These are phyloP conservation scores for Candida maris DNA, from an alignment of 805 yeast genomes.

Conservation along the genomic window DNA sequence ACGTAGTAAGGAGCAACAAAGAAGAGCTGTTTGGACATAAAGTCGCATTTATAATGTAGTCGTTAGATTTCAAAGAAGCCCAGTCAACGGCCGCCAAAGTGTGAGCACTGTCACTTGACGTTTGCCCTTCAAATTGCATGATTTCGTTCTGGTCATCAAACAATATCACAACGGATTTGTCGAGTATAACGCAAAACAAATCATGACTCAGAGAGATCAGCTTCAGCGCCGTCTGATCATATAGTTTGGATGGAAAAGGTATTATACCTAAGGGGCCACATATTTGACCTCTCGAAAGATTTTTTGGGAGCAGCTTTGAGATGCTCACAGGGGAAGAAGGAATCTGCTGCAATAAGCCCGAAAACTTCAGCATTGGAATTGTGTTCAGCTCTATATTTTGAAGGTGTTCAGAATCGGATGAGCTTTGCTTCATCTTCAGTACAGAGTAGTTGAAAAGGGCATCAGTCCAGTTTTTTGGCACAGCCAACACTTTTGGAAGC, in stretches of 20 bases:
- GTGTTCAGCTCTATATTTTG: constrained; percentile 3
- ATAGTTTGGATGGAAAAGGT: constrained; percentile 54
- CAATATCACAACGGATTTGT: constrained; percentile 19
- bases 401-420: constrained; percentile 12
- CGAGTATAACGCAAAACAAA: constrained; percentile 20
- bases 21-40: constrained; percentile 21
- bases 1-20: constrained; percentile 18
- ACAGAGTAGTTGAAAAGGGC: constrained; percentile 24
- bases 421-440: constrained; percentile 20
- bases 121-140: constrained; percentile 24
- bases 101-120: constrained; percentile 1
- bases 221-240: constrained; percentile 40
- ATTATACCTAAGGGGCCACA: constrained; percentile 50
- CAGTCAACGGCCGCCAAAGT: constrained; percentile 13
- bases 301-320: constrained; percentile 1
- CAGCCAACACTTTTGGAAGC: constrained; percentile 43
- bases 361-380: constrained; percentile 24
- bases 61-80: constrained; percentile 5
- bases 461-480: constrained; percentile 31
- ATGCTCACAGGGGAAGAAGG: constrained; percentile 11
- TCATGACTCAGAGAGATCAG: constrained; percentile 25
- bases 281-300: constrained; percentile 20
- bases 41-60: constrained; percentile 9
- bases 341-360: constrained; percentile 10
- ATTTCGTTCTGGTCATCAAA: constrained; percentile 20